phyloP scores from a whole-genome alignment of 2,329 filamentous ascomycete genomes.

The Fusarium newnesense region DNA sequence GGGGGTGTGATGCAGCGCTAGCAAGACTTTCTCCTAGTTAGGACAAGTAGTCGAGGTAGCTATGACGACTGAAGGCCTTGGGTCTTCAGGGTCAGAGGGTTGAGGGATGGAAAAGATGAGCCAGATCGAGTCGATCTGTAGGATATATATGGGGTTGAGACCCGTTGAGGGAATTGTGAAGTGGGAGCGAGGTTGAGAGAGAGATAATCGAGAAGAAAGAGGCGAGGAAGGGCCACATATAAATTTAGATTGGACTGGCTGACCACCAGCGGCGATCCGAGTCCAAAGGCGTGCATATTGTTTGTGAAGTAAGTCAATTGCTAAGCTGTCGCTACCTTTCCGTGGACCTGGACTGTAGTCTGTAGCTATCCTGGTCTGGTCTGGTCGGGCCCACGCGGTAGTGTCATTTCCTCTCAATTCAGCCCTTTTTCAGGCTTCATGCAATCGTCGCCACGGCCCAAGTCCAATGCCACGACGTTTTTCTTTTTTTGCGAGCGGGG shows the following conservation, averaged over 20 bases:
- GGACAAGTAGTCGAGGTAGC: constrained; percentile 31
- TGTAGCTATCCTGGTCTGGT: not conserved
- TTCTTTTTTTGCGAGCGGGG: not conserved
- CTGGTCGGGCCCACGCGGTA: constrained; percentile 20
- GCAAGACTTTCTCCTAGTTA: constrained; percentile 38
- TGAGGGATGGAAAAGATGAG: not conserved
- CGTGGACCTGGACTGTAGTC: not conserved
- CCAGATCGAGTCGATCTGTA: constrained; percentile 29
- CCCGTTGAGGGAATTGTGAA: constrained; percentile 16
- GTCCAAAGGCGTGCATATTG: constrained; percentile 7
- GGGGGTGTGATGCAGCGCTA: constrained; percentile 36
- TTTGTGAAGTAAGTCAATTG: constrained; percentile 4
- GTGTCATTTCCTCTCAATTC: not conserved
- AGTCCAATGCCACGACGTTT: not conserved
- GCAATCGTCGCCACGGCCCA: not conserved
- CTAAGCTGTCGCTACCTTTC: not conserved
- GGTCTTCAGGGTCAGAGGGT: not conserved
- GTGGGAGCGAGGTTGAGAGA: constrained; percentile 9
- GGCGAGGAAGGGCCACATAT: constrained; percentile 41
- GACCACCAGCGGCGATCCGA: constrained; percentile 34
- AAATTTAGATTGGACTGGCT: constrained; percentile 25
- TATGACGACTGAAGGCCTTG: constrained; percentile 26
- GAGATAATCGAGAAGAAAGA: constrained; percentile 1
- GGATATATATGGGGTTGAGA: constrained; percentile 15
- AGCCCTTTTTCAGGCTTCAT: constrained; percentile 13